These are phyloP conservation scores for Cicer yamashitae DNA, from an alignment of 306 rosid species.

Conservation along the genomic window DNA sequence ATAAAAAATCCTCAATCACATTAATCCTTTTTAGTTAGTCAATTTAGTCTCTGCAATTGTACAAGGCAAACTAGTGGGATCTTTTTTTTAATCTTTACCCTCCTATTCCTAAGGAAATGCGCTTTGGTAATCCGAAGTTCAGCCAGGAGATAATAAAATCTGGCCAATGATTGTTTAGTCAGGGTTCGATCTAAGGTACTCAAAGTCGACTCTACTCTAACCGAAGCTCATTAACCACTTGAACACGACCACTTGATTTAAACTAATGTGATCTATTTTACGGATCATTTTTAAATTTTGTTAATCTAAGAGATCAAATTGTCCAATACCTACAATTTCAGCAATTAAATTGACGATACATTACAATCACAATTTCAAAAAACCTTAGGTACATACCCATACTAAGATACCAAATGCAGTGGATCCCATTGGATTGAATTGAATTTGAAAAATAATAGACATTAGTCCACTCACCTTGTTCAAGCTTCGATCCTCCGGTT, in stretches of 20 bases:
- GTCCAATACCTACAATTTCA: neutral
- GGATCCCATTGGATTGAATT: neutral
- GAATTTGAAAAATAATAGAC: neutral
- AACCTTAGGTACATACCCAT: no score
- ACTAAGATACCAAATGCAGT: no score
- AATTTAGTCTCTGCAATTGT: conserved; percentile 3
- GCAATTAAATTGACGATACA: neutral
- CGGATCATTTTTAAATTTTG: neutral
- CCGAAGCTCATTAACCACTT: neutral
- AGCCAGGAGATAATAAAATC: neutral
- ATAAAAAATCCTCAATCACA: neutral
- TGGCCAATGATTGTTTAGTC: neutral
- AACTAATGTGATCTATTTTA: neutral
- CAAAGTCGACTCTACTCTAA: neutral
- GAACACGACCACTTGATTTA: neutral
- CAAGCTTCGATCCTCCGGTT: conserved; percentile 60
- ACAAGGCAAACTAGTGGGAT: neutral
- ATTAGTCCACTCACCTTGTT: conserved; percentile 47
- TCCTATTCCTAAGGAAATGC: neutral
- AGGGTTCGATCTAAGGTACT: neutral
- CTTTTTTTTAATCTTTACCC: neutral
- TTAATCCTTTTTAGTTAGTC: neutral
- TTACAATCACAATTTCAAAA: conserved; percentile 8
- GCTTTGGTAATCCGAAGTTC: neutral
- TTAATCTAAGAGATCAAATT: neutral